Evolutionary conservation across 169 alveolate species (phyloP), one percentile per base, ranked within the genome.

Genomic region (Eimeria necatrix): DNA sequence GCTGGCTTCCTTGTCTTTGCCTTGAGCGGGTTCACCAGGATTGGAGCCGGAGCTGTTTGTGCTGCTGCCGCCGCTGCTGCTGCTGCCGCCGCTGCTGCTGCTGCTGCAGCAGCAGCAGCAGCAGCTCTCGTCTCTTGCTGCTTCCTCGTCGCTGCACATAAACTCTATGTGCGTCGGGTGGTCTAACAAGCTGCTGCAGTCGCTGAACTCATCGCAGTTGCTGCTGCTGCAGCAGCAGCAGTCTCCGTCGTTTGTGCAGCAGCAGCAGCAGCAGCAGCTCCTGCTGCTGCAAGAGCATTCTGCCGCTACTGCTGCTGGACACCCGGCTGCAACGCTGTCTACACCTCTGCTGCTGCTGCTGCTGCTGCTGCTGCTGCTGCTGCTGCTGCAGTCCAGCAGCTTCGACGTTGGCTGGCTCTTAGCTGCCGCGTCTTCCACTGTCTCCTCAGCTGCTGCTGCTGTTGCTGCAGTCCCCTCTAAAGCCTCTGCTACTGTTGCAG

Each of bases 241-340:
- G n/a, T n/a, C n/a, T 10, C 32, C 24, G 78, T 24, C 8, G 78
- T 24, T 68, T 6, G 41, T 22, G 32, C 32, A 6, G 46, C n/a
- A 68, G 24, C 78, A 68, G 24, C 78, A 10, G 78, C 78, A 68
- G 78, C 78, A 68, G 78, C 78, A 68, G 78, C 78, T 68, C 32
- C 46, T 68, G 78, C 78, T 22, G 78, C 78, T n/a, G 16, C n/a
- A 9, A 10, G 68, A 9, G 16, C n/a, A 10, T 56, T 9, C 68
- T 56, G 68, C 68, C 68, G 16, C 68, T 16, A 16, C 68, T 16
- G 68, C 68, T 56, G 9, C 68, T 56, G 68, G n/a, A 56, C 68
- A 56, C n/a, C n/a, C 68, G 16, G n/a, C 68, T 56, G n/a, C 68
- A 10, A 16, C 68, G 16, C 68, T 9, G n/a, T n/a, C n/a, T n/a